Percentiles rank a stretch among this genome's conserved stretches.
phyloP scores from a whole-genome alignment of 164 flowering plant species.

The Paratinospora sagittata region DNA sequence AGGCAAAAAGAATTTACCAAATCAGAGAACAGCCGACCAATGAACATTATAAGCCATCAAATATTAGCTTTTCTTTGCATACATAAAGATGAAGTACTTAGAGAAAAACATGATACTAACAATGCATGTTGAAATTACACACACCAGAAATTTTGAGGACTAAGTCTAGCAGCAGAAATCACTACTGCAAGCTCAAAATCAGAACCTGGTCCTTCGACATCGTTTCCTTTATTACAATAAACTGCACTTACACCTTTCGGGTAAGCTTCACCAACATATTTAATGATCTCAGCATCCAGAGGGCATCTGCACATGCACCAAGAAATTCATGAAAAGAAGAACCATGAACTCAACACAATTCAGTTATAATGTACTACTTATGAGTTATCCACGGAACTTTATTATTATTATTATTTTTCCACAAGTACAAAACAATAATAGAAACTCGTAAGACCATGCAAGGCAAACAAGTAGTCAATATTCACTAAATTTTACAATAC shows the following conservation, averaged over 20 bases:
- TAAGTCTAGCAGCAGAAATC: constrained; percentile 73
- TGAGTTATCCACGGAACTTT: not conserved
- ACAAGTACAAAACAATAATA: not conserved
- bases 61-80: not conserved
- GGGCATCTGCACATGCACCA: constrained; percentile 54
- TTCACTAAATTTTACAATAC: not conserved
- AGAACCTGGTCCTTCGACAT: constrained; percentile 80
- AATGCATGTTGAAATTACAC: constrained; percentile 15
- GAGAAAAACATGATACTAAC: not conserved
- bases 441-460: too few species aligned
- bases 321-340: constrained; percentile 2
- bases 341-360: not conserved
- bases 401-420: not conserved
- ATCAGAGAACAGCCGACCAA: not conserved
- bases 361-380: not conserved
- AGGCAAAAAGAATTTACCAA: too few species aligned
- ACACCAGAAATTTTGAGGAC: constrained; percentile 96
- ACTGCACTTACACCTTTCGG: constrained; percentile 89
- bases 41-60: not conserved
- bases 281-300: constrained; percentile 70
- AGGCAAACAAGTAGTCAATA: not conserved
- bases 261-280: constrained; percentile 80
- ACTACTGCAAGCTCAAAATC: constrained; percentile 86
- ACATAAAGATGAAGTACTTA: too few species aligned
- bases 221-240: constrained; percentile 73